These are phyloP conservation scores for Malus orientalis DNA, from an alignment of 306 rosid genomes.

Conservation along the genomic window DNA sequence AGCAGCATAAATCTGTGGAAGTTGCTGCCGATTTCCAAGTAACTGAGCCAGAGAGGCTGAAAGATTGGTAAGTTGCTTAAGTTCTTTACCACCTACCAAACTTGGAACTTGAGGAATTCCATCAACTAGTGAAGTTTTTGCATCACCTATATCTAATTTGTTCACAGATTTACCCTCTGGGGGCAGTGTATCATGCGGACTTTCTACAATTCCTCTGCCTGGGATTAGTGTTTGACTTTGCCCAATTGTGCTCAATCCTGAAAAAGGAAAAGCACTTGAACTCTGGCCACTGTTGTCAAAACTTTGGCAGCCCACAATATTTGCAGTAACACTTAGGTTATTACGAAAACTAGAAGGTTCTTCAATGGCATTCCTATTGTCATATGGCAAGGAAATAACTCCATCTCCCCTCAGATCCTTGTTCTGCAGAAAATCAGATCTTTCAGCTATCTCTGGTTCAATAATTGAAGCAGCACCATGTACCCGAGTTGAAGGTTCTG, in stretches of 20 bases:
- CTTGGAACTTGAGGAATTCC: slow-evolving; percentile 40
- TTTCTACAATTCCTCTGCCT: slow-evolving; percentile 28
- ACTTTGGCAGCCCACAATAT: slow-evolving; percentile 32
- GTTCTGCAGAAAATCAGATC: slow-evolving; percentile 23
- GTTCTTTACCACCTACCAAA: slow-evolving; percentile 51
- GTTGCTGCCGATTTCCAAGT: slow-evolving; percentile 67
- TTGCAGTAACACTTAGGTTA: slow-evolving; percentile 29
- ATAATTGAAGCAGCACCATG: slow-evolving; percentile 28
- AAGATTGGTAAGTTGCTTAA: slow-evolving; percentile 50
- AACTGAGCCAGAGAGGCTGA: slow-evolving; percentile 81
- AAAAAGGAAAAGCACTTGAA: slow-evolving; percentile 32
- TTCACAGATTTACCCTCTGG: slow-evolving; percentile 34
- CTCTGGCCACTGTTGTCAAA: slow-evolving; percentile 37
- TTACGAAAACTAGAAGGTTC: slow-evolving; percentile 23
- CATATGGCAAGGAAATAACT: slow-evolving; percentile 28
- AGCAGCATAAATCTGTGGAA: slow-evolving; percentile 73
- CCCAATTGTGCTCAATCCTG: slow-evolving; percentile 27
- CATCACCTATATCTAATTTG: slow-evolving; percentile 39
- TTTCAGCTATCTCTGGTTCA: slow-evolving; percentile 32
- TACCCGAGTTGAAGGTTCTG: slow-evolving; percentile 26
- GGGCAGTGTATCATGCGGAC: slow-evolving; percentile 34
- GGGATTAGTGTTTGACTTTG: slow-evolving; percentile 45
- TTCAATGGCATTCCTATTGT: slow-evolving; percentile 26
- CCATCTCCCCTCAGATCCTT: slow-evolving; percentile 24
- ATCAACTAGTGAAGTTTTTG: slow-evolving; percentile 37